Evolutionary conservation across 805 yeast species (phyloP).

Genomic region (Myxozyma nipponensis): DNA sequence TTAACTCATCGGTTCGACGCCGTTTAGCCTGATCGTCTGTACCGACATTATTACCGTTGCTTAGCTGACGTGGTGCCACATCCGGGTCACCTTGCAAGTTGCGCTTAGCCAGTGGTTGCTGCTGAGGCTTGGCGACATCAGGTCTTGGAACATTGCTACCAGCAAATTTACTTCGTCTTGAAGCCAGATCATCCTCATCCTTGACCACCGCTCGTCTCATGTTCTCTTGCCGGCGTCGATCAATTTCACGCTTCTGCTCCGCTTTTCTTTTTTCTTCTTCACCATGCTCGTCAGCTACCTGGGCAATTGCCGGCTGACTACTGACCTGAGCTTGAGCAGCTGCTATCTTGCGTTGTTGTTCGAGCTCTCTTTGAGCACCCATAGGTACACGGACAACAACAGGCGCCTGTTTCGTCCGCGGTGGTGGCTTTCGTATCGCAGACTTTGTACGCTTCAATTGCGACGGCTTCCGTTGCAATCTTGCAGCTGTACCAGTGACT

Average conservation of each 20-base stretch:
- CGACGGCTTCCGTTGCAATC: background rate
- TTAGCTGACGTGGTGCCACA: background rate
- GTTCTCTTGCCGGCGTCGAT: conserved; percentile 25
- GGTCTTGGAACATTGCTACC: background rate
- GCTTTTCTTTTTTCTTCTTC: conserved; percentile 12
- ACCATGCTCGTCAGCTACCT: background rate
- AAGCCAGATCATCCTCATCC: conserved; percentile 14
- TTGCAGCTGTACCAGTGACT: background rate
- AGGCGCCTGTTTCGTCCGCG: conserved; percentile 27
- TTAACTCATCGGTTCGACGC: conserved; percentile 22
- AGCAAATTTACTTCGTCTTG: conserved; percentile 4
- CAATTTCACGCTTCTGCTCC: conserved; percentile 24
- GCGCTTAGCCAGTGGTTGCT: conserved; percentile 12
- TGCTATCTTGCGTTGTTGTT: conserved; percentile 29
- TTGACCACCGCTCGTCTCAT: conserved; percentile 18
- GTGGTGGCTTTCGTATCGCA: conserved; percentile 16
- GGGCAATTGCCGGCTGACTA: background rate
- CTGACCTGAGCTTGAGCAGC: conserved; percentile 8
- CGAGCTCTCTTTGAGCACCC: conserved; percentile 30
- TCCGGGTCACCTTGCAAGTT: conserved; percentile 13
- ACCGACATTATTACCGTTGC: too few species aligned
- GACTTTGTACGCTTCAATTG: conserved; percentile 20
- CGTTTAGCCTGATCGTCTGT: conserved; percentile 19
- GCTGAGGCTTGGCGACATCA: background rate
- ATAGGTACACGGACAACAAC: conserved; percentile 30